A percentile compares a stretch with the other conserved stretches of the same genome.
phyloP scores from a whole-genome alignment of 495 filamentous ascomycete species.

The Aspergillus ostianus region DNA sequence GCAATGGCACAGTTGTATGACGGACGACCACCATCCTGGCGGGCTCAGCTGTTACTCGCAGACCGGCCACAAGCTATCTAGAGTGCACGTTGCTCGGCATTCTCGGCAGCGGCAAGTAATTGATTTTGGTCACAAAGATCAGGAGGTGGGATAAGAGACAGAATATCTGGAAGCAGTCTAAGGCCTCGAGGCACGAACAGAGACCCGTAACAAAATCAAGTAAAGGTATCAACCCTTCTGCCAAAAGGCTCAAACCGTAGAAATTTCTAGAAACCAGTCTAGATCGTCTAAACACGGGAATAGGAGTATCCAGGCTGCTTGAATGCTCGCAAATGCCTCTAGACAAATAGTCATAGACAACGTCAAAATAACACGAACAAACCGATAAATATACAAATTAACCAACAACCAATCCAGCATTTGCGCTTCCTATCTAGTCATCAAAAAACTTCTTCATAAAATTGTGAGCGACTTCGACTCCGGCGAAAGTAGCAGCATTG shows the following conservation, averaged over 20 bases:
- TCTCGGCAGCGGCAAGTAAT: too few species aligned
- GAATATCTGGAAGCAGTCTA: too few species aligned
- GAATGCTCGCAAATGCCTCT: slow-evolving; percentile 6
- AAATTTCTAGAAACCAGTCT: neutral
- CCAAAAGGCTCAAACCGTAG: neutral
- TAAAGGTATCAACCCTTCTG: too few species aligned
- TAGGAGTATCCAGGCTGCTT: slow-evolving; percentile 5
- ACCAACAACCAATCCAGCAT: neutral
- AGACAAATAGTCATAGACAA: slow-evolving; percentile 11
- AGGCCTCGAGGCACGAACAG: too few species aligned
- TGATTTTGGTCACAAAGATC: too few species aligned
- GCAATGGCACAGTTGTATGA: too few species aligned
- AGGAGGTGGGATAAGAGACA: too few species aligned
- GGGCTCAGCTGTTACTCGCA: too few species aligned
- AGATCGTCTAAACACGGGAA: neutral
- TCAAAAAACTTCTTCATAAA: slow-evolving; percentile 73
- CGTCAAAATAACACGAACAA: slow-evolving; percentile 8
- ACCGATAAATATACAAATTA: neutral
- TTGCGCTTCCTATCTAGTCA: slow-evolving; percentile 10
- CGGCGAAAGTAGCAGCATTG: slow-evolving; percentile 78
- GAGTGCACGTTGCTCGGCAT: too few species aligned
- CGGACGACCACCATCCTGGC: too few species aligned
- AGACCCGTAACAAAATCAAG: too few species aligned
- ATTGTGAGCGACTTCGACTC: slow-evolving; percentile 80
- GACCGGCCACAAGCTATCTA: too few species aligned